phyloP scores from a whole-genome alignment of 73 alveolate species.

The Paramecium biaurelia region DNA sequence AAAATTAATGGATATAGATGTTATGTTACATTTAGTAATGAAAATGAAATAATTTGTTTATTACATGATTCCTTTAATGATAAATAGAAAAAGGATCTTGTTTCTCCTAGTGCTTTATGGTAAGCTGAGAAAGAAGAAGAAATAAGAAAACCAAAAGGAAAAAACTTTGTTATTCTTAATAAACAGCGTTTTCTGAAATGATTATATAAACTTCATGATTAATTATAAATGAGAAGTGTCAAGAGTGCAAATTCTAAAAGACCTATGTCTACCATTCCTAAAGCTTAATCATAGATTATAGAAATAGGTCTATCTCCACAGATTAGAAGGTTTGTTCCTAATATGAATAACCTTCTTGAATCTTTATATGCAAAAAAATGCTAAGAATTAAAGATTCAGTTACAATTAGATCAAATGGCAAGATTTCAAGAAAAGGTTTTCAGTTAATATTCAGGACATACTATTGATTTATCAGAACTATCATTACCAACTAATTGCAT shows the following conservation, averaged over 20 bases:
- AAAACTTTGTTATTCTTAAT: neutral
- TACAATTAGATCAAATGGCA: neutral
- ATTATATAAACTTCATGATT: neutral
- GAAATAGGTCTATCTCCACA: neutral
- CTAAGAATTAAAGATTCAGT: neutral
- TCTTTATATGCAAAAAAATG: neutral
- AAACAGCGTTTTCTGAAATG: neutral
- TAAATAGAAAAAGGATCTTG: neutral
- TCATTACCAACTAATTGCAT: neutral
- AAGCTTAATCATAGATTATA: neutral
- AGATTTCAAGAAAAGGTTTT: neutral
- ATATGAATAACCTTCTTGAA: neutral
- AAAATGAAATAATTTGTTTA: neutral
- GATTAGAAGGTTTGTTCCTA: neutral
- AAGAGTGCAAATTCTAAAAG: slow-evolving; percentile 32
- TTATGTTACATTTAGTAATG: slow-evolving; percentile 1
- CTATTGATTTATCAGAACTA: neutral
- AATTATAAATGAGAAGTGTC: slow-evolving; percentile 33
- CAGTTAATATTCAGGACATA: neutral
- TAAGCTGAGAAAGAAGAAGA: neutral
- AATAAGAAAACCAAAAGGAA: neutral
- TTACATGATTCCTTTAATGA: neutral
- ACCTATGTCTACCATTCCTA: neutral
- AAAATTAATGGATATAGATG: slow-evolving; percentile 10
- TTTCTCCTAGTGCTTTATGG: neutral